These are phyloP conservation scores for Neofusicoccum kwambonambiense DNA, from an alignment of 2,329 filamentous ascomycete species.

Conservation along the genomic window DNA sequence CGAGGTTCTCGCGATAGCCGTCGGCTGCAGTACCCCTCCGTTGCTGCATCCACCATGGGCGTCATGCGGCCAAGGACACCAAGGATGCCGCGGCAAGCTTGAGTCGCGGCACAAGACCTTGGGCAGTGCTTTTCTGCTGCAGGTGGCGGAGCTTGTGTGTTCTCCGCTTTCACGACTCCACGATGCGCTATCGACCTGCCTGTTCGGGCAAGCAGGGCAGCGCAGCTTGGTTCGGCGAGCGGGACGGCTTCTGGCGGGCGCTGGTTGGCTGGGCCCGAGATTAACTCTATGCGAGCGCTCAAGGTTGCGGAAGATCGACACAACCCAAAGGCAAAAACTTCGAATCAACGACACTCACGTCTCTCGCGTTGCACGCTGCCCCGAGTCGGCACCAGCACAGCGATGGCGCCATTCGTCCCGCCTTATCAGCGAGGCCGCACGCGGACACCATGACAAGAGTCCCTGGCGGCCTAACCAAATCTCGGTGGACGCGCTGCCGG, in stretches of 20 bases:
- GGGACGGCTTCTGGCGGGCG: not conserved
- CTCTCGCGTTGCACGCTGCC: too few relatives aligned
- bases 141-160: constrained; percentile 2
- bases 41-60: not conserved
- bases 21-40: not conserved
- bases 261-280: constrained; percentile 1
- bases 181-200: constrained; percentile 11
- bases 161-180: not conserved
- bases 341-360: not conserved
- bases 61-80: constrained; percentile 2
- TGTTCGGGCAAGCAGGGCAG: not conserved
- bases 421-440: not conserved
- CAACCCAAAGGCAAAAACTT: constrained; percentile 12
- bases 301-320: constrained; percentile 19
- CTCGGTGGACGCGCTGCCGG: not conserved
- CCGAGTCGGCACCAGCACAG: not conserved
- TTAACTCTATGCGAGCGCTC: constrained; percentile 5
- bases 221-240: not conserved
- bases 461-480: constrained; percentile 3
- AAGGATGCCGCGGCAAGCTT: constrained; percentile 1
- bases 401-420: not conserved
- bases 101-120: not conserved
- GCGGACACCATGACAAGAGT: not conserved
- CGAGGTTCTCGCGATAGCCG: too few relatives aligned
- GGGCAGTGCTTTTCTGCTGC: not conserved